Conservation (phyloP, 2,329 filamentous ascomycete species). For the Ceratocystis destructans region DNA sequence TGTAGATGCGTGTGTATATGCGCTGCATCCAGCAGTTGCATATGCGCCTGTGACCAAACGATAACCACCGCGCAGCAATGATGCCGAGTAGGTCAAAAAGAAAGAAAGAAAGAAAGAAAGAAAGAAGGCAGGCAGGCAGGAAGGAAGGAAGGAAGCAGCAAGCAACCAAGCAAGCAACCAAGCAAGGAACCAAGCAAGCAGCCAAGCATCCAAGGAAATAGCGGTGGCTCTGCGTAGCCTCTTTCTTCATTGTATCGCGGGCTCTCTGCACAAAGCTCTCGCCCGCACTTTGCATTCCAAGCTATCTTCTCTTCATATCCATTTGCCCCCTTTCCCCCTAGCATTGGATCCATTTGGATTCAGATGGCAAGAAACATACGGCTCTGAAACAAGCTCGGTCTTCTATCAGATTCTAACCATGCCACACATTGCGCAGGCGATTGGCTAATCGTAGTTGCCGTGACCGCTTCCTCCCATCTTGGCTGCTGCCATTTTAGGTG, state of each 20-base stretch:
- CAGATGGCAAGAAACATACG: constrained; percentile 5
- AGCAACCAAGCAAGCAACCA: neutral
- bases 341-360: neutral
- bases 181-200: neutral
- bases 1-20: no score
- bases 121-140: neutral
- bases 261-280: neutral
- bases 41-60: neutral
- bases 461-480: constrained; percentile 2
- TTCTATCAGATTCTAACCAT: neutral
- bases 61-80: no score
- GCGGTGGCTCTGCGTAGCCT: neutral
- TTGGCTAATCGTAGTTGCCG: neutral
- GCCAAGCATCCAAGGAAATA: neutral
- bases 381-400: constrained; percentile 2
- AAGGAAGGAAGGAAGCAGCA: neutral
- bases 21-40: neutral
- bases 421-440: neutral
- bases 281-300: neutral
- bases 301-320: neutral
- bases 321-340: neutral
- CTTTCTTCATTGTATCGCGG: neutral
- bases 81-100: no score
- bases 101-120: no score
- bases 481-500: constrained; percentile 7